A percentile compares a stretch with the other conserved stretches of the same genome.
These are phyloP conservation scores for Aspergillus spinulosporus DNA, from an alignment of 2,329 filamentous ascomycete genomes.

Conservation along the genomic window DNA sequence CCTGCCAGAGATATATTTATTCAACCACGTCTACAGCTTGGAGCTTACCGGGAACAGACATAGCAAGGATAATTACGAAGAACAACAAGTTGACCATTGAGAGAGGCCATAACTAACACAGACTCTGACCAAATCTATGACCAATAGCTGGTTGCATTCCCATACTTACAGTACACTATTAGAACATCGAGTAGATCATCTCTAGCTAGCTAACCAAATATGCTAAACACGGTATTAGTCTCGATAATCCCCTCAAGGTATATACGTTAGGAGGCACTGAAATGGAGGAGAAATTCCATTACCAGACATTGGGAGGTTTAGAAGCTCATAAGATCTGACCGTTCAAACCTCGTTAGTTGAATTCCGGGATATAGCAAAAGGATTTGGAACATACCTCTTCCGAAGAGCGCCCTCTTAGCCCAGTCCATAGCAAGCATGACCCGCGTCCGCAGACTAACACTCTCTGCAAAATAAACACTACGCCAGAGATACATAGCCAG, in stretches of 20 bases:
- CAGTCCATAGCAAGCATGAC: conserved; percentile 95
- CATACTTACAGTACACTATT: too few relatives aligned
- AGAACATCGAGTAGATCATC: too few relatives aligned
- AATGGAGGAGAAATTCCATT: not conserved
- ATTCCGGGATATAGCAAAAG: not conserved
- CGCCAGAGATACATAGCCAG: conserved; percentile 96
- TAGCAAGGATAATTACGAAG: too few relatives aligned
- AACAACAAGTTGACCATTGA: too few relatives aligned
- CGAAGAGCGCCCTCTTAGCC: conserved; percentile 94
- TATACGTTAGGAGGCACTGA: not conserved
- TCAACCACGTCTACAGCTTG: too few relatives aligned
- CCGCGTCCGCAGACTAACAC: conserved; percentile 86
- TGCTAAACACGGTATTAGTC: too few relatives aligned
- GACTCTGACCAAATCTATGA: too few relatives aligned
- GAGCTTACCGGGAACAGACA: too few relatives aligned
- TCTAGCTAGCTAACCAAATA: too few relatives aligned
- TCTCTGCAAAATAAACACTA: conserved; percentile 95
- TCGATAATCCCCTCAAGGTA: not conserved
- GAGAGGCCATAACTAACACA: too few relatives aligned
- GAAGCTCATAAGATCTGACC: conserved; percentile 56
- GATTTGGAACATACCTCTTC: conserved; percentile 68
- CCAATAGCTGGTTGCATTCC: too few relatives aligned
- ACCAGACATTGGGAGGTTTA: conserved; percentile 26
- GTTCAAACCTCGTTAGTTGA: not conserved
- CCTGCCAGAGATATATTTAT: too few relatives aligned